These are phyloP conservation scores for Oxyria digyna DNA, from an alignment of 148 eudicot genomes.

Conservation along the genomic window DNA sequence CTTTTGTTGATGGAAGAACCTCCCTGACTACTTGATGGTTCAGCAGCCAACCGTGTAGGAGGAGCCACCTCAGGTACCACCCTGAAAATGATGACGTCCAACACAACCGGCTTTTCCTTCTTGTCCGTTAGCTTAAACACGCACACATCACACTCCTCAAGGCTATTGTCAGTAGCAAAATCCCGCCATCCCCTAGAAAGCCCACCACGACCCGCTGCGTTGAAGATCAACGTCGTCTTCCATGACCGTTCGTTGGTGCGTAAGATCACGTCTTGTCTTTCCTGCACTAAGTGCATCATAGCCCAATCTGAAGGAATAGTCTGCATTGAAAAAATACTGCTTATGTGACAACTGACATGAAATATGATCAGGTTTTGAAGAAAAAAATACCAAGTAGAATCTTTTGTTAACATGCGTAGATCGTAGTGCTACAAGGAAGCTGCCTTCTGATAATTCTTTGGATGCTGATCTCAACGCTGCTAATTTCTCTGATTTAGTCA, in stretches of 20 bases:
- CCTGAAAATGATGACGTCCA: slow-evolving; percentile 35
- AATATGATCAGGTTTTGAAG: background rate
- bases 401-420: slow-evolving; percentile 23
- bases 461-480: slow-evolving; percentile 18
- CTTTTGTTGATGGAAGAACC: background rate
- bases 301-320: slow-evolving; percentile 28
- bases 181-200: slow-evolving; percentile 25
- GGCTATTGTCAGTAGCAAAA: slow-evolving; percentile 26
- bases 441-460: slow-evolving; percentile 10
- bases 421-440: slow-evolving; percentile 21
- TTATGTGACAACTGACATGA: background rate
- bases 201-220: background rate
- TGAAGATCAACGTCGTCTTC: slow-evolving; percentile 11
- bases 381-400: slow-evolving; percentile 25
- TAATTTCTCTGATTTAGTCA: slow-evolving; percentile 20
- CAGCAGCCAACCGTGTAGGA: background rate
- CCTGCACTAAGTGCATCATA: background rate
- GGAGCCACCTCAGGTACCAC: slow-evolving; percentile 22
- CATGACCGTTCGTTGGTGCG: slow-evolving; percentile 20
- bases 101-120: slow-evolving; percentile 1
- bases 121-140: slow-evolving; percentile 23
- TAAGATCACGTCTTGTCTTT: slow-evolving; percentile 18
- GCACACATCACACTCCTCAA: slow-evolving; percentile 39
- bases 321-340: slow-evolving; percentile 14
- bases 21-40: background rate